Base-by-base conservation (phyloP, 1,139 yeast genomes). In the Magnusiomyces fungicola region DNA sequence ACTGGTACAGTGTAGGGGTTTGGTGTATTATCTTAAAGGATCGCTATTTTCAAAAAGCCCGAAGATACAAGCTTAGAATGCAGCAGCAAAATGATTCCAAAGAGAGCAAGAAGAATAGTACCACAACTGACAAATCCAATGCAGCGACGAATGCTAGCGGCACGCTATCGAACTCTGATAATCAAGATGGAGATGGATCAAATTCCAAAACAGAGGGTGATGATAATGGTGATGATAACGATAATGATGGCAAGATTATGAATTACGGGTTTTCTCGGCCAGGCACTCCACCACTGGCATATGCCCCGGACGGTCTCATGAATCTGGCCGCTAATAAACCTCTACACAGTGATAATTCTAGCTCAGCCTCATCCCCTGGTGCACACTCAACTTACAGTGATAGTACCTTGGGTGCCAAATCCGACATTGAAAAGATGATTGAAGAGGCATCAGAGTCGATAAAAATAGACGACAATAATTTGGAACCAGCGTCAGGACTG, bases 11-110 rank as follows among this genome's bases (percentile, higher is more conserved):
- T 37, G 69, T 66, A 1, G 67, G 67, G 1, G 62, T 64, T 6
- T 67, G 70, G 70, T 66, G 70, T 50, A 58, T 65, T 32, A 60
- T 62, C 34, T 59, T 67, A 22, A 65, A 66, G 47, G 66, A 65
- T 24, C 57, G 69, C 21, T 67, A 67, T 39, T 46, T 56, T 14
- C 51, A 53, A 36, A 54, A 56, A 32, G 48, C 56, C 9, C 48
- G 50, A 21, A 46, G 54, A 10, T 50, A 47, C 45, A 48, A 49
- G 25, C 33, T 44, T 32, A 45, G 32, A 47, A 44, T 39, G 37
- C 52, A 9, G 38, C 52, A 37, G 32, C 50, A 1, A 38, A 49
- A 45, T 22, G 33, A 25, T 16, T 41, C 45, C 7, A 34, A 25
- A 14, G 27, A 43, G 2, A 23, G 22, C 10, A 34, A n/a, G 18